Conservation (phyloP, 495 filamentous ascomycete species). For the Hyaloscypha hepaticicola region DNA sequence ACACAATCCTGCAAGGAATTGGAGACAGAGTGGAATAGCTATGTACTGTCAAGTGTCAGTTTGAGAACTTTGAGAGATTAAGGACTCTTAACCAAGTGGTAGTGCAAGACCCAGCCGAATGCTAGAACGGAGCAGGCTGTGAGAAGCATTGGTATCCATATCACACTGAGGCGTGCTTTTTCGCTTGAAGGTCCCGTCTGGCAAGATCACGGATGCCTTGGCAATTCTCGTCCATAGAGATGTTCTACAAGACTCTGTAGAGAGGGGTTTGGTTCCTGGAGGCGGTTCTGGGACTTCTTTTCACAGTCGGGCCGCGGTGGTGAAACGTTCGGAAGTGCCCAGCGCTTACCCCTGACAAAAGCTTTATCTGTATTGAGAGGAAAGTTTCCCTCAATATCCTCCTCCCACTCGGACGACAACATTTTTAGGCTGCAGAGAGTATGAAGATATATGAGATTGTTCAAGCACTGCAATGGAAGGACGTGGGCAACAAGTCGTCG, state of each 20-base stretch:
- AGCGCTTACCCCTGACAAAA: conserved; percentile 31
- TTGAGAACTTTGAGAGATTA: background rate
- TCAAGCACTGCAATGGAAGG: no score
- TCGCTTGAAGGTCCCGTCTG: conserved; percentile 32
- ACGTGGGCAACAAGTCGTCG: no score
- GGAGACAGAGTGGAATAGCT: conserved; percentile 40
- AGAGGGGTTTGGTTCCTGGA: conserved; percentile 27
- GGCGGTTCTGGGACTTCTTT: conserved; percentile 21
- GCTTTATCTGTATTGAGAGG: conserved; percentile 35
- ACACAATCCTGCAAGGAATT: conserved; percentile 41
- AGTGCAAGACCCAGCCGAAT: conserved; percentile 24
- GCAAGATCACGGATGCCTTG: conserved; percentile 26
- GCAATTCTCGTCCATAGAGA: conserved; percentile 36
- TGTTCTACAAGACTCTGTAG: conserved; percentile 31
- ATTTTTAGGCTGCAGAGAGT: no score
- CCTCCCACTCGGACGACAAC: no score
- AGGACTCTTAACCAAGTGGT: background rate
- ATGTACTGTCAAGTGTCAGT: conserved; percentile 26
- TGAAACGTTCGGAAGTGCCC: conserved; percentile 7
- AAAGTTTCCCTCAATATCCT: conserved; percentile 29
- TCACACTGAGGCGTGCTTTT: conserved; percentile 34
- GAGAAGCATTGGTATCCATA: background rate
- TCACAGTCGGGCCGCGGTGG: background rate
- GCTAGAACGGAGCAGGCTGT: background rate
- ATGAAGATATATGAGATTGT: no score